These are phyloP conservation scores for Phytophthora hybrid DNA, from an alignment of 352 stramenopile species.

Conservation along the genomic window DNA sequence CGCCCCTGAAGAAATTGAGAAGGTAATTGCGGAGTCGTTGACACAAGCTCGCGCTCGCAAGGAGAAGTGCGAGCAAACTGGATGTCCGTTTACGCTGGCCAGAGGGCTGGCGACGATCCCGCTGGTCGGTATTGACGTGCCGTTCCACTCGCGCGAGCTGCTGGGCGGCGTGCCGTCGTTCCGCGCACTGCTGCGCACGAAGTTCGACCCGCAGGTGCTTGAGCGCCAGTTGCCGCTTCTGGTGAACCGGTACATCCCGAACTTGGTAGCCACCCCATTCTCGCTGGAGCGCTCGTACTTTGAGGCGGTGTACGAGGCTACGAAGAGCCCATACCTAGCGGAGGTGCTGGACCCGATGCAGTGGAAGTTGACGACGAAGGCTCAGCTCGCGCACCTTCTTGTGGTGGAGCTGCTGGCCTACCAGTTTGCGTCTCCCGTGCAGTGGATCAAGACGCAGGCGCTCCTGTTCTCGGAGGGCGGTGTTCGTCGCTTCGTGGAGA, in stretches of 20 bases:
- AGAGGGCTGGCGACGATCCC: conserved; percentile 82
- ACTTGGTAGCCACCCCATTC: conserved; percentile 86
- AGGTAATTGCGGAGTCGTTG: conserved; percentile 66
- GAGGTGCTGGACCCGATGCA: conserved; percentile 74
- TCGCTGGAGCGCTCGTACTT: conserved; percentile 82
- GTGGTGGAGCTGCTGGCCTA: conserved; percentile 89
- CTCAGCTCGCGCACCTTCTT: conserved; percentile 79
- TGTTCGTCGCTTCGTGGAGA: conserved; percentile 83
- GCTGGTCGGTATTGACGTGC: too few species aligned
- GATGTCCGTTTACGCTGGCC: conserved; percentile 67
- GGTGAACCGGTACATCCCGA: conserved; percentile 87
- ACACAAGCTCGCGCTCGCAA: conserved; percentile 65
- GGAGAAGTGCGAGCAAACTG: conserved; percentile 57
- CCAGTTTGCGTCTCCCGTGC: conserved; percentile 90
- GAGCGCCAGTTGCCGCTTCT: conserved; percentile 74
- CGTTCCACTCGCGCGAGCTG: too few species aligned
- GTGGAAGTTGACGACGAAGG: conserved; percentile 72
- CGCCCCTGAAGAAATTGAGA: conserved; percentile 50
- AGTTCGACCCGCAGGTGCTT: conserved; percentile 75
- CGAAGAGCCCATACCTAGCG: conserved; percentile 73
- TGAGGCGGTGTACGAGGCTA: conserved; percentile 73
- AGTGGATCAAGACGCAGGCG: conserved; percentile 91
- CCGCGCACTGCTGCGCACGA: too few species aligned
- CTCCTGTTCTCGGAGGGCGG: conserved; percentile 72
- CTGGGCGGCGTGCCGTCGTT: too few species aligned